Base-by-base conservation (phyloP, 345 rosid genomes). In the Corchorus olitorius region DNA sequence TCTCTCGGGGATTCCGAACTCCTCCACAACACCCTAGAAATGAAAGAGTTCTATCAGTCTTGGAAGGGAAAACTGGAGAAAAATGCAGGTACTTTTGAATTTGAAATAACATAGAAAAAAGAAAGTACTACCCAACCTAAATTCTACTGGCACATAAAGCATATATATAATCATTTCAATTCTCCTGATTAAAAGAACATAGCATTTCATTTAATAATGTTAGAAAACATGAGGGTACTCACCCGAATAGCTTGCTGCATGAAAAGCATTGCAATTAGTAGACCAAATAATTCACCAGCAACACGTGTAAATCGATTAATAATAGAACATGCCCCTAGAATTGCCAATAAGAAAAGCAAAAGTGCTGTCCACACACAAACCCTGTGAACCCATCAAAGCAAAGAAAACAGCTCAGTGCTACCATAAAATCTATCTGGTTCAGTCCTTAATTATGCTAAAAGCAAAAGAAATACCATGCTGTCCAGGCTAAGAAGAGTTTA, bases 311-410 rank as follows among this genome's bases (percentile, higher is more conserved):
- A 94, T 73, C 91, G 85, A 64, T 88, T 93, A 77, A 94, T 90
- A 58, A 93, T 74, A 75, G 79, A 80, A 73, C 92, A 88, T 33
- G 89, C 93, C 46, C 85, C 88, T 77, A 91, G 71, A 34, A 90
- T 73, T 16, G 96, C 94, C 43, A 91, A 88, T 45, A 90, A 79
- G 66, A 91, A 82, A 52, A 94, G 89, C 82, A 91, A 76, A 69
- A 93, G 76, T 61, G 98, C 87, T 72, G 98, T 93, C 97, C 98
- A 94, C 8, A 88, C 91, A 76, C 98, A 93, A 15, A 93, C 92
- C 98, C 98, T 91, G 86, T 82, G 62, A 73, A 56, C 10, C 67
- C 59, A 74, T 74, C 67, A 55, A 54, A 10, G 22, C 9, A 66
- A 19, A 60, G 19, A 45, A 82, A 48, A 41, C 10, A 74, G 48